phyloP scores from a whole-genome alignment of 805 yeast genomes.

The Spathaspora hagerdaliae region DNA sequence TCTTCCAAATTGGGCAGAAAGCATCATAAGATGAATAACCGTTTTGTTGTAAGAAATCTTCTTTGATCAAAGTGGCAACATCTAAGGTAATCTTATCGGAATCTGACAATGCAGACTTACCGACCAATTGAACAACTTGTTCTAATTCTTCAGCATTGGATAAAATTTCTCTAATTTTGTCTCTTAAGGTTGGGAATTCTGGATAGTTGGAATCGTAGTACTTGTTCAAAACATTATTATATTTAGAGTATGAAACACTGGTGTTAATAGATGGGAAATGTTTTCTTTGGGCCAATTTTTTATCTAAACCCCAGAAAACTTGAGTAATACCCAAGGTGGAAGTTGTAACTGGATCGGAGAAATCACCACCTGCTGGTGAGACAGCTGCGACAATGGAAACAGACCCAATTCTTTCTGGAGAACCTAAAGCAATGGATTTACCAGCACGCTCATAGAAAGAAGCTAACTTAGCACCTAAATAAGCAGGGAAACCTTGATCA shows the following conservation, averaged over 20 bases:
- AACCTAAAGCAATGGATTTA: conserved; percentile 89
- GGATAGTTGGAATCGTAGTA: conserved; percentile 85
- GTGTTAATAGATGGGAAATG: conserved; percentile 99
- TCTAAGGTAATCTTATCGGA: conserved; percentile 95
- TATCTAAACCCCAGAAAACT: conserved; percentile 99
- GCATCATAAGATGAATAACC: conserved; percentile 98
- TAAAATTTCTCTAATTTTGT: conserved; percentile 87
- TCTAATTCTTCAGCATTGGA: conserved; percentile 98
- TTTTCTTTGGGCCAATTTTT: conserved; percentile 98
- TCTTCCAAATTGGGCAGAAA: conserved; percentile 99
- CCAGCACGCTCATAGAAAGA: conserved; percentile 99
- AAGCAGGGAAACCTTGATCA: conserved; percentile 99
- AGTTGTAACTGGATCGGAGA: conserved; percentile 99
- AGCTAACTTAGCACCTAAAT: conserved; percentile 97
- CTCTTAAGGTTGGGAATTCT: conserved; percentile 87
- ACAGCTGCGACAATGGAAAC: conserved; percentile 99
- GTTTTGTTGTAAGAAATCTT: conserved; percentile 98
- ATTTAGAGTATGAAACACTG: conserved; percentile 93
- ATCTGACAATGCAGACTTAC: conserved; percentile 96
- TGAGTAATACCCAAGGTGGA: conserved; percentile 99
- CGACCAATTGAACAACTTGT: conserved; percentile 98
- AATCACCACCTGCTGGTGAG: conserved; percentile 99
- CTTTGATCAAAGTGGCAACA: conserved; percentile 86
- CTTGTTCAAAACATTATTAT: conserved; percentile 80
- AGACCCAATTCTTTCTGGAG: conserved; percentile 94